Evolutionary conservation across 2,329 filamentous ascomycete species (phyloP), one percentile per base, ranked within the genome.

Genomic region (Cercospora beticola): DNA sequence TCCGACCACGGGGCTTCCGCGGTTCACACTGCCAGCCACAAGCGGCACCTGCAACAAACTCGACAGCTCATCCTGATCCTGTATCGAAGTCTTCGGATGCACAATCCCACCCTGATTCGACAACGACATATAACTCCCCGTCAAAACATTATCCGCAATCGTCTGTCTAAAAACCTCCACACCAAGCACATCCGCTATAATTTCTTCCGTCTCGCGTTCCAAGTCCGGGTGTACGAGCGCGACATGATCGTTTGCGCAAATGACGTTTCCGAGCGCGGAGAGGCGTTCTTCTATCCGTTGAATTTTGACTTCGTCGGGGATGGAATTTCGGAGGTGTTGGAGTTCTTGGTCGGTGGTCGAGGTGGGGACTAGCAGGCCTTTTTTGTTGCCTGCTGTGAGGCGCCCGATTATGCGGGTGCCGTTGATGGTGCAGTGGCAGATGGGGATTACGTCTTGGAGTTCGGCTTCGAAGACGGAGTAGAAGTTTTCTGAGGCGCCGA

Each of bases 381-480:
- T 96, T 80, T 93, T 92, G 88, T 99, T 99, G 77, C 93, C 95
- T 79, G 94, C 92, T 75, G 95, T 98, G 83, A 99, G 87, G 75
- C 95, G 90, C 69, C 95, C 95, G 78, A 99, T 91, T 81, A 99
- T 99, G 78, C 95, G 89, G 46, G 94, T 98, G 75, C 95, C 95
- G 71, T 94, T 94, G 80, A 99, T 98, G 68, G 94, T 97, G 75
- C 93, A 94, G 83, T 95, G 92, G 82, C 93, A 95, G 81, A 97
- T 97, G 75, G 95, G 95, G 76, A 99, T 94, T 72, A 97, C 89
- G 84, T 98, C 95, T 85, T 97, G 93, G 71, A 99, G 87, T 85
- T 99, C 95, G 72, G 94, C 90, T 86, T 99, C 95, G 84, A 99
- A 98, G 80, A 98, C 88, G 85, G 92, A 93, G 89, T 98, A 98